Evolutionary conservation across 106 monocot species (phyloP).

Genomic region (Vanilla planifolia): DNA sequence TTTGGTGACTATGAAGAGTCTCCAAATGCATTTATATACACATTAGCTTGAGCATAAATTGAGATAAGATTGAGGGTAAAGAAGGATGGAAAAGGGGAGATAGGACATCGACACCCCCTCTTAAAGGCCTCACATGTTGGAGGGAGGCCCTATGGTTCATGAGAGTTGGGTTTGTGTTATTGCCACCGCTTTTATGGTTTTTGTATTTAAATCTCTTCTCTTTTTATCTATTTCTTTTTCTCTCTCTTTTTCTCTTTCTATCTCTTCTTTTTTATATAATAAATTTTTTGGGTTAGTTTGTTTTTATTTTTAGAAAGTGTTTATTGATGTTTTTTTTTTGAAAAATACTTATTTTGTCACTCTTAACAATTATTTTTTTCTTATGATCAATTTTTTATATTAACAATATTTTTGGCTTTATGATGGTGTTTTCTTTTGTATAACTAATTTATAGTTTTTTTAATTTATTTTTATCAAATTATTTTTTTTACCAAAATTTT

Average conservation of each 20-base stretch:
- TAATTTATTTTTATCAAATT: no score
- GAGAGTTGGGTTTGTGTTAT: background rate
- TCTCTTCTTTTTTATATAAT: no score
- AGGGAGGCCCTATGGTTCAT: background rate
- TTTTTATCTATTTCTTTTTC: background rate
- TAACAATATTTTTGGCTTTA: no score
- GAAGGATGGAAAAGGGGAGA: background rate
- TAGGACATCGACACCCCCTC: background rate
- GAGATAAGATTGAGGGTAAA: background rate
- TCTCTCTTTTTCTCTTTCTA: background rate
- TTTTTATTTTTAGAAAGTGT: no score
- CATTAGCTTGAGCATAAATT: background rate
- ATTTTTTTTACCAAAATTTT: no score
- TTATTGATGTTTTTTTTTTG: no score
- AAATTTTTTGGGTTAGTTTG: no score
- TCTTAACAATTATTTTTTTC: no score
- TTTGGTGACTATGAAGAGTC: background rate
- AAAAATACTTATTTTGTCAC: no score
- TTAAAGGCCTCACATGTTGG: background rate
- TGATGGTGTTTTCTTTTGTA: background rate
- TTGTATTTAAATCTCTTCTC: background rate
- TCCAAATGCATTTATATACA: background rate
- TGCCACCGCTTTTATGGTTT: constrained; percentile 2
- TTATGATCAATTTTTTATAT: no score
- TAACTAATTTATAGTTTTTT: background rate